Evolutionary conservation across 2,329 filamentous ascomycete genomes (phyloP).

Genomic region (Diaporthe ilicicola): DNA sequence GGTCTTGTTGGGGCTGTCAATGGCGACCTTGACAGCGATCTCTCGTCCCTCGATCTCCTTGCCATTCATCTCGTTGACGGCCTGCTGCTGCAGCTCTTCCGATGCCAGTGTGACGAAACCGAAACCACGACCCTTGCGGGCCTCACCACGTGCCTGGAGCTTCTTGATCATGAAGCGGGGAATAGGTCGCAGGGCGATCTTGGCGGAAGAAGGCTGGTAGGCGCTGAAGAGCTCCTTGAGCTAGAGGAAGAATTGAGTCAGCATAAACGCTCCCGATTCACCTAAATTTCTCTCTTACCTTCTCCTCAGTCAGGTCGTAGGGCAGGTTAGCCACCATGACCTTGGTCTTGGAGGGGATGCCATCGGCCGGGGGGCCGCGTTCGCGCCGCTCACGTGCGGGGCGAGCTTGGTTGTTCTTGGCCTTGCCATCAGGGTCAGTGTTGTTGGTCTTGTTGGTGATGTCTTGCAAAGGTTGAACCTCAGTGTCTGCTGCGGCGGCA

Average conservation of each 20-base stretch:
- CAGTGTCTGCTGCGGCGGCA: constrained; percentile 56
- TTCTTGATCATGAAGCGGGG: constrained; percentile 99
- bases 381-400: constrained; percentile 72
- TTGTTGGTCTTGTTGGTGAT: constrained; percentile 63
- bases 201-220: constrained; percentile 92
- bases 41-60: constrained; percentile 99
- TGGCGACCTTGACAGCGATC: constrained; percentile 99
- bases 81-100: constrained; percentile 97
- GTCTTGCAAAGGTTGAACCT: constrained; percentile 68
- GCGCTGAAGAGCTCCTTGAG: constrained; percentile 96
- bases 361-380: constrained; percentile 96
- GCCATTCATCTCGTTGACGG: constrained; percentile 97
- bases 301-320: constrained; percentile 97
- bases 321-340: constrained; percentile 99
- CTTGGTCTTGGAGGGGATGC: constrained; percentile 98
- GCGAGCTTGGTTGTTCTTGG: constrained; percentile 60
- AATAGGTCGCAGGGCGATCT: constrained; percentile 98
- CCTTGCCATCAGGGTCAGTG: constrained; percentile 68
- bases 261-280: constrained; percentile 22
- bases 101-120: constrained; percentile 96
- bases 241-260: constrained; percentile 55
- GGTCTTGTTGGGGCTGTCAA: constrained; percentile 97
- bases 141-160: constrained; percentile 96
- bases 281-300: constrained; percentile 64
- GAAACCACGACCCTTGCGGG: constrained; percentile 98